These are phyloP conservation scores for Cyclanthera cordifolia DNA, from an alignment of 306 rosid species.

Conservation along the genomic window DNA sequence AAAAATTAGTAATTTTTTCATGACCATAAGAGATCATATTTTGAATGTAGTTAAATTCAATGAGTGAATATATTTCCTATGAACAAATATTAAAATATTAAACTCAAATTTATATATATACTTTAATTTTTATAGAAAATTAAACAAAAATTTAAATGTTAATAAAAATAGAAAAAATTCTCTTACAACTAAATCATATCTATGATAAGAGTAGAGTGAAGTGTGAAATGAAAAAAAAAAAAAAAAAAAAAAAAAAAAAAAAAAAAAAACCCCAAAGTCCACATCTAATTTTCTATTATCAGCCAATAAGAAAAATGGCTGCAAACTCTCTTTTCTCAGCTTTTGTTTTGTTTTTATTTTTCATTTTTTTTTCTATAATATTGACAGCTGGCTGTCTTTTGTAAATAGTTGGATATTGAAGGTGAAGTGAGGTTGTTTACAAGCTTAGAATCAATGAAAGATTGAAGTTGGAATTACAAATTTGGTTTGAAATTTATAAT, in stretches of 20 bases:
- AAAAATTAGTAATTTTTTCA: too few species aligned
- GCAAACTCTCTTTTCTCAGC: neutral
- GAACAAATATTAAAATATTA: too few species aligned
- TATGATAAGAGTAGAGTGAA: neutral
- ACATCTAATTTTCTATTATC: neutral
- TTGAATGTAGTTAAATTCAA: too few species aligned
- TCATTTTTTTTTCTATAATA: neutral
- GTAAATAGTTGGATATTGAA: neutral
- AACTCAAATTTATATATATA: too few species aligned
- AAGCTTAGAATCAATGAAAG: constrained; percentile 4
- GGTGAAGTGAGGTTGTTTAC: neutral
- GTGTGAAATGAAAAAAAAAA: neutral
- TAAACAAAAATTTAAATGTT: too few species aligned
- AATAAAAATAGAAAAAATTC: neutral
- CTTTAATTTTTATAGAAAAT: too few species aligned
- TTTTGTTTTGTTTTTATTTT: neutral
- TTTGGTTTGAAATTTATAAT: too few species aligned
- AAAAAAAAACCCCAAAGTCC: neutral
- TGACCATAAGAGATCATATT: too few species aligned
- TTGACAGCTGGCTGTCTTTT: neutral
- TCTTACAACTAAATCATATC: neutral
- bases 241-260: neutral
- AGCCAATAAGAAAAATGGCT: neutral
- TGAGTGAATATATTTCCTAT: too few species aligned
- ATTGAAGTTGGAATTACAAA: too few species aligned